Percentiles rank a stretch among this genome's conserved stretches.
Conservation (phyloP, 345 rosid genomes). For the Cardamine resedifolia region DNA sequence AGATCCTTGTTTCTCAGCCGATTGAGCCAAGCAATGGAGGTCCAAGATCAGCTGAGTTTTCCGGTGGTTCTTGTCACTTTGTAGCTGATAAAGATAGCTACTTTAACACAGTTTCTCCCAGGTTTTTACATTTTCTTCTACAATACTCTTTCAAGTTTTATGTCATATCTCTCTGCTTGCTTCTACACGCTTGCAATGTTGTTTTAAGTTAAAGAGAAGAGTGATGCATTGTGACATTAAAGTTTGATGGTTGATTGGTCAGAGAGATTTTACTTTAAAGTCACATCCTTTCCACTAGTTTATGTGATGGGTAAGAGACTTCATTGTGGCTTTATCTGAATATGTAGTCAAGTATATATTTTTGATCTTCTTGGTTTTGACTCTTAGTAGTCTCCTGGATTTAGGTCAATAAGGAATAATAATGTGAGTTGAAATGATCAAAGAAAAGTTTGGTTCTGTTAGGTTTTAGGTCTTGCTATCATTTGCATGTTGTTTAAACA, state of each 20-base stretch:
- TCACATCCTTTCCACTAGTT: neutral
- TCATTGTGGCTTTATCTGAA: neutral
- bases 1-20: conserved; percentile 52
- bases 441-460: neutral
- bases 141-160: no score
- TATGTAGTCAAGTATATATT: neutral
- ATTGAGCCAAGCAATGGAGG: conserved; percentile 49
- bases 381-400: neutral
- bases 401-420: neutral
- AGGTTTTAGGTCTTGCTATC: neutral
- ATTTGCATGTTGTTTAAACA: neutral
- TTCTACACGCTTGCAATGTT: neutral
- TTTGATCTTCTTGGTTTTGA: conserved; percentile 1
- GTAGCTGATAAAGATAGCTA: conserved; percentile 44
- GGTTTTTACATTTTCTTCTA: conserved; percentile 35
- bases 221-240: neutral
- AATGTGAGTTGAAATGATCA: neutral
- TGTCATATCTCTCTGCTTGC: no score
- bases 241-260: neutral
- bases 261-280: neutral
- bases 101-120: conserved; percentile 46
- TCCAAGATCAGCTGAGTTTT: conserved; percentile 44
- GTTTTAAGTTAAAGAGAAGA: neutral
- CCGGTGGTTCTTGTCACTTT: conserved; percentile 35
- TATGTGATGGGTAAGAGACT: neutral